Percentiles rank a stretch among this genome's conserved stretches.
Evolutionary conservation across 1,139 yeast species (phyloP).

Genomic region (Yamadazyma triangularis): DNA sequence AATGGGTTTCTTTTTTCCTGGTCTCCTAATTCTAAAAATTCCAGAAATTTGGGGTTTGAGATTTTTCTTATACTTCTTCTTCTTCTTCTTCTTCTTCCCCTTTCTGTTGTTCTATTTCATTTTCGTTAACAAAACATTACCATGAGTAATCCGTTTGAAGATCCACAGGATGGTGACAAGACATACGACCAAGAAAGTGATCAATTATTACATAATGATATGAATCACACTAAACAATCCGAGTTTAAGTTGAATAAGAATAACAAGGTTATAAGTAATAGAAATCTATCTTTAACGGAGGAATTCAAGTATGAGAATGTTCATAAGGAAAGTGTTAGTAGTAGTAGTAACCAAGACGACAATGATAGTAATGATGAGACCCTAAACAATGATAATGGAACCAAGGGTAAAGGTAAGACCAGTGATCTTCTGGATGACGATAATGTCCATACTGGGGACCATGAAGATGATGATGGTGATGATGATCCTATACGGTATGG

Average conservation of each 20-base stretch:
- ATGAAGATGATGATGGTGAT: conserved; percentile 6
- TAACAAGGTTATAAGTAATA: conserved; percentile 5
- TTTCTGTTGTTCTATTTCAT: too few relatives aligned
- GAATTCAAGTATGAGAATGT: conserved; percentile 4
- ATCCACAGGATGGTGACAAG: not conserved
- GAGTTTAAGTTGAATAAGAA: conserved; percentile 2
- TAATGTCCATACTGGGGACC: not conserved
- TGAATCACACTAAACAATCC: conserved; percentile 1
- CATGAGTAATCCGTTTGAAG: not conserved
- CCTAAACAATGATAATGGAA: not conserved
- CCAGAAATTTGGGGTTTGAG: too few relatives aligned
- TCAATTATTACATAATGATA: conserved; percentile 1
- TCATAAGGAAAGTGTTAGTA: conserved; percentile 4
- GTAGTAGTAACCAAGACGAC: conserved; percentile 1
- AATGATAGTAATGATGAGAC: not conserved
- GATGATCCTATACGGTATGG: conserved; percentile 12
- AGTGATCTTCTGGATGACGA: not conserved
- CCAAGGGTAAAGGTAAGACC: not conserved
- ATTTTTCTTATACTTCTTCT: too few relatives aligned
- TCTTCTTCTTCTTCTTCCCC: too few relatives aligned
- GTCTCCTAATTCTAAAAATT: too few relatives aligned
- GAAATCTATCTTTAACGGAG: conserved; percentile 3
- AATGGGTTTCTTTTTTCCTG: too few relatives aligned
- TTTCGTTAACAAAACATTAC: too few relatives aligned
- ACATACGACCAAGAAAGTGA: conserved; percentile 1